Base-by-base conservation (phyloP, 2,329 filamentous ascomycete species). In the Fusarium hainanense region DNA sequence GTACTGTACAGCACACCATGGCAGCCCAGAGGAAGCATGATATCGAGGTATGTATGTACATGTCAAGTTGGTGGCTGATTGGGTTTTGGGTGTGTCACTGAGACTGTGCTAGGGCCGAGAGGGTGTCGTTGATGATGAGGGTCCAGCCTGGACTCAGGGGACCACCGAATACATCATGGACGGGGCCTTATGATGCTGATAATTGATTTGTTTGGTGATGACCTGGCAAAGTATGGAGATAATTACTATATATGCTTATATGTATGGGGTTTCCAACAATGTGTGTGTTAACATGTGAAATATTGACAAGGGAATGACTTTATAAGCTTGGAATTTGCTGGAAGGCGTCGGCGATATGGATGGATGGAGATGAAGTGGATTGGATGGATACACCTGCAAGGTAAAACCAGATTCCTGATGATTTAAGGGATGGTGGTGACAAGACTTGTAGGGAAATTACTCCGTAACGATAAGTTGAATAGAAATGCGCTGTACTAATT, bases 101-200 rank as follows among this genome's bases (percentile, higher is more conserved):
- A 68, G 62, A 70, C 67, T 42, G n/a, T 58, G 42, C 28, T 30
- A 68, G 34, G 30, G 41, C 21, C 11, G n/a, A 58, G 49, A 70
- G 48, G 62, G 54, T 63, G 67, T 54, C 16, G 34, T 57, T 51
- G 50, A 52, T 56, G 49, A 48, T 52, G 44, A 52, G 49, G 41
- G 43, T 43, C 60, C 54, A 44, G 40, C 28, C 54, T 32, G 28
- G n/a, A 47, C 57, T 49, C 43, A 55, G 23, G 52, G 49, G 54
- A 64, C 54, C 23, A 27, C n/a, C 27, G 18, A n/a, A 27, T 49
- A 48, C 51, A 50, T 68, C 42, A 34, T 37, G 48, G 48, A 57
- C 54, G 49, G 30, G 58, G 57, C 51, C 37, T 41, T 59, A 55
- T 55, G 63, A 68, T 60, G 58, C 58, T 57, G 58, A 28, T 28